A percentile compares a stretch with the other conserved stretches of the same genome.
Conservation (phyloP, 495 filamentous ascomycete species). For the Penicillium antarcticum region DNA sequence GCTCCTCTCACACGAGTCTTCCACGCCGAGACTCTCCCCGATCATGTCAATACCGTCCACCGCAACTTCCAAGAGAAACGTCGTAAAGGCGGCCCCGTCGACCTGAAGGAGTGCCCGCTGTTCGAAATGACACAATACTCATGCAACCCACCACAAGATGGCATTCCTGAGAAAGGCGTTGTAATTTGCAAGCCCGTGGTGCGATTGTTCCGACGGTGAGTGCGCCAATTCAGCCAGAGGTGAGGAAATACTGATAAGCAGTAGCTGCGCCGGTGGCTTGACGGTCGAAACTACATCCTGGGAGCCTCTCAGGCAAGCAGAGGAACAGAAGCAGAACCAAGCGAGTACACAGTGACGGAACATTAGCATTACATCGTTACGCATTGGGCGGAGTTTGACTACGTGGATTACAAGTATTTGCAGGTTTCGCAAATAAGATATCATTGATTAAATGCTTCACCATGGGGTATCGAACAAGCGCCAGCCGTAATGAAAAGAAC, state of each 20-base stretch:
- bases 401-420: conserved; percentile 8
- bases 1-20: conserved; percentile 43
- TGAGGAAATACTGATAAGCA: conserved; percentile 7
- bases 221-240: background rate
- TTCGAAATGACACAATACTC: conserved; percentile 80
- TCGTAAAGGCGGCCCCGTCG: conserved; percentile 43
- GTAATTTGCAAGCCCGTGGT: conserved; percentile 72
- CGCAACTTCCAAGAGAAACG: conserved; percentile 44
- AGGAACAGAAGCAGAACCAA: conserved; percentile 26
- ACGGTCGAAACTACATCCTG: conserved; percentile 81
- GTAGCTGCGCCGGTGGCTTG: conserved; percentile 71
- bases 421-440: conserved; percentile 1
- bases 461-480: conserved; percentile 36
- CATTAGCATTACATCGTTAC: background rate
- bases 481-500: conserved; percentile 25
- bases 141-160: conserved; percentile 59
- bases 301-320: conserved; percentile 48
- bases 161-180: conserved; percentile 50
- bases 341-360: conserved; percentile 1
- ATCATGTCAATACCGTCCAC: conserved; percentile 37
- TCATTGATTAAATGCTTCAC: conserved; percentile 15
- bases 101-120: conserved; percentile 68
- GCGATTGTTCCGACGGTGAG: conserved; percentile 77
- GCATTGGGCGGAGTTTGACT: conserved; percentile 30
- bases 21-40: conserved; percentile 34